Evolutionary conservation across 371 early-diverging fungal genomes (phyloP).

Genomic region (Amoeboaphelidium protococcarum): DNA sequence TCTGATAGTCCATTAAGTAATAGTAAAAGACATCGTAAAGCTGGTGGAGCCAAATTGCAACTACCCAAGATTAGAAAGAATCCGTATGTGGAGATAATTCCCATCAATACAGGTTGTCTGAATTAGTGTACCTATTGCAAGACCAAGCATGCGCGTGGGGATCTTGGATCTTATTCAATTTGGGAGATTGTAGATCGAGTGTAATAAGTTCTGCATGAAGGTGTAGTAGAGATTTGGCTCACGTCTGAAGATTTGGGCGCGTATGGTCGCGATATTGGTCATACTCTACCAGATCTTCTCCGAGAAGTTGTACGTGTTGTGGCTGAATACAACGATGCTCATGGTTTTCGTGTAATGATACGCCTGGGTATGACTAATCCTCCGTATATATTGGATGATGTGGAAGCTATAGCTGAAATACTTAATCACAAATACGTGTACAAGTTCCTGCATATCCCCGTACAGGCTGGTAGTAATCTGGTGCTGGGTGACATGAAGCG

Average conservation of each 20-base stretch:
- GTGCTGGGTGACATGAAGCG: slow-evolving; percentile 20
- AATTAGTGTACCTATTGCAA: slow-evolving; percentile 30
- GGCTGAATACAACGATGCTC: slow-evolving; percentile 7
- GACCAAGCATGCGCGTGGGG: slow-evolving; percentile 25
- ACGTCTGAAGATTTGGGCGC: slow-evolving; percentile 25
- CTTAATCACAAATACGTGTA: slow-evolving; percentile 19
- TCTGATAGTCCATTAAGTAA: slow-evolving; percentile 8
- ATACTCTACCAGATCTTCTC: slow-evolving; percentile 14
- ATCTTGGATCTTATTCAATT: slow-evolving; percentile 14
- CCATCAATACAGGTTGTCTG: slow-evolving; percentile 22
- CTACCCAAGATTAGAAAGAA: slow-evolving; percentile 22
- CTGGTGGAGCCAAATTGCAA: slow-evolving; percentile 17
- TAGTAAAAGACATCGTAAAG: slow-evolving; percentile 9
- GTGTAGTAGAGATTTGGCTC: slow-evolving; percentile 24
- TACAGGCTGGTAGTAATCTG: slow-evolving; percentile 15
- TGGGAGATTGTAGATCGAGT: slow-evolving; percentile 17
- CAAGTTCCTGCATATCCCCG: slow-evolving; percentile 21
- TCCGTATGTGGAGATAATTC: slow-evolving; percentile 19
- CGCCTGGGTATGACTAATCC: slow-evolving; percentile 27
- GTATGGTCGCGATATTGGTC: slow-evolving; percentile 20
- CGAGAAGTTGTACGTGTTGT: slow-evolving; percentile 12
- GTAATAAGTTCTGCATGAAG: slow-evolving; percentile 14
- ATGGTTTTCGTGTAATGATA: slow-evolving; percentile 13
- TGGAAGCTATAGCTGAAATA: slow-evolving; percentile 17
- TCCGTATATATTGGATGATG: slow-evolving; percentile 22